These are phyloP conservation scores for Podila minutissima DNA, from an alignment of 192 early-diverging fungal species.

Conservation along the genomic window DNA sequence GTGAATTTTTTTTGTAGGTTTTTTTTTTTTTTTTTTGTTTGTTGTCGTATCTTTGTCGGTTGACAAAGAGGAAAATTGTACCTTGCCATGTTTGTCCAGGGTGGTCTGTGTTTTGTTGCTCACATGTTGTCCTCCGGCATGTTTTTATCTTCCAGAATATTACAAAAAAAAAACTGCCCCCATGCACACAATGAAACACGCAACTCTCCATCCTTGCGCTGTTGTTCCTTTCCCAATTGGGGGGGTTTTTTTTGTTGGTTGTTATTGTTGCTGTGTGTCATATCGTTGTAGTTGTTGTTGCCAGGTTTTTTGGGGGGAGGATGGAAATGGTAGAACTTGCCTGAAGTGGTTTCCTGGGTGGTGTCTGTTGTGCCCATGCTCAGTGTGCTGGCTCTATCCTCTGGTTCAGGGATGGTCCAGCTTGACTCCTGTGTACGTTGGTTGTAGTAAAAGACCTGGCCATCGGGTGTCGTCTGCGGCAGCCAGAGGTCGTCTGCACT, in stretches of 20 bases:
- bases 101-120: too few relatives aligned
- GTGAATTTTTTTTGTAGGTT: too few relatives aligned
- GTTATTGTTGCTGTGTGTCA: background rate
- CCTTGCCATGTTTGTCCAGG: too few relatives aligned
- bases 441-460: constrained; percentile 59
- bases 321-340: constrained; percentile 15
- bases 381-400: constrained; percentile 17
- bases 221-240: background rate
- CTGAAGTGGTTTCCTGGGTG: constrained; percentile 17
- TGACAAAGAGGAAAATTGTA: too few relatives aligned
- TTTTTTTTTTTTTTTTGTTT: too few relatives aligned
- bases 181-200: too few relatives aligned
- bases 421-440: constrained; percentile 51
- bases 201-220: too few relatives aligned
- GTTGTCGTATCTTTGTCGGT: too few relatives aligned
- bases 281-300: background rate
- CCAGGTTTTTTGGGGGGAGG: background rate
- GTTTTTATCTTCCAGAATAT: too few relatives aligned
- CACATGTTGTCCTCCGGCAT: too few relatives aligned
- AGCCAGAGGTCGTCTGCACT: constrained; percentile 54
- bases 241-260: background rate
- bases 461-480: constrained; percentile 58
- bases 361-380: constrained; percentile 19
- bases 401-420: constrained; percentile 50
- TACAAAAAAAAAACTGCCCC: too few relatives aligned